phyloP scores from a whole-genome alignment of 441 rosid genomes.

The Jatropha multifida region DNA sequence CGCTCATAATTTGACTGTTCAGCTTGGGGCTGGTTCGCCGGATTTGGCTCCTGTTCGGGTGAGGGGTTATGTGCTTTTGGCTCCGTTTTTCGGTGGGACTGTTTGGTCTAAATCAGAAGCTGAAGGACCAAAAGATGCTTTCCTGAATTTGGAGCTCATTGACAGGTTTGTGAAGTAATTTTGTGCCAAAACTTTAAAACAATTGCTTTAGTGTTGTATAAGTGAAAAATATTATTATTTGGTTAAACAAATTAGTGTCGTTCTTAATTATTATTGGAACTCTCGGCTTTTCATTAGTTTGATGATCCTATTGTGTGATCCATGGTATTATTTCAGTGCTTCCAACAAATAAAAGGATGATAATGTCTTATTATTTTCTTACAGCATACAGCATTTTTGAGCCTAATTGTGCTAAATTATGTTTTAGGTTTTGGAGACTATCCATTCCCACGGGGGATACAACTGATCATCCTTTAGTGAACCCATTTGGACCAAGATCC shows the following conservation, averaged over 20 bases:
- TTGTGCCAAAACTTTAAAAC: too few relatives aligned
- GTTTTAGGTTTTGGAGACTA: slow-evolving; percentile 49
- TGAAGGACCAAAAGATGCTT: slow-evolving; percentile 54
- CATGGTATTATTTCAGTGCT: too few relatives aligned
- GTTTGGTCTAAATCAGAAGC: slow-evolving; percentile 46
- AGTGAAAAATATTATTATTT: too few relatives aligned
- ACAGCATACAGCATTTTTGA: too few relatives aligned
- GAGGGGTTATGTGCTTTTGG: slow-evolving; percentile 52
- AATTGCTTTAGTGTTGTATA: too few relatives aligned
- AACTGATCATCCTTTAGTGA: slow-evolving; percentile 51
- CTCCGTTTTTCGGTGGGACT: slow-evolving; percentile 66
- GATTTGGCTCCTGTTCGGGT: slow-evolving; percentile 43
- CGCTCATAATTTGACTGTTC: slow-evolving; percentile 53
- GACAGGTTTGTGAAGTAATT: slow-evolving; percentile 40
- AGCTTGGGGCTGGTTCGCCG: slow-evolving; percentile 34
- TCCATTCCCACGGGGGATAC: slow-evolving; percentile 50
- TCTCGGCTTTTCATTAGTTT: too few relatives aligned
- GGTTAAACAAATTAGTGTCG: too few relatives aligned
- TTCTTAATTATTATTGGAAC: too few relatives aligned
- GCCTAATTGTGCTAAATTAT: neutral
- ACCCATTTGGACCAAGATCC: slow-evolving; percentile 58
- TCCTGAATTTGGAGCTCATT: slow-evolving; percentile 54
- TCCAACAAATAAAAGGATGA: too few relatives aligned
- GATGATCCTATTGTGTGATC: too few relatives aligned
- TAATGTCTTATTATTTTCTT: too few relatives aligned